Percentiles rank a stretch among this genome's conserved stretches.
Conservation (phyloP, 305 asterid species). For the Euphrasia arctica region DNA sequence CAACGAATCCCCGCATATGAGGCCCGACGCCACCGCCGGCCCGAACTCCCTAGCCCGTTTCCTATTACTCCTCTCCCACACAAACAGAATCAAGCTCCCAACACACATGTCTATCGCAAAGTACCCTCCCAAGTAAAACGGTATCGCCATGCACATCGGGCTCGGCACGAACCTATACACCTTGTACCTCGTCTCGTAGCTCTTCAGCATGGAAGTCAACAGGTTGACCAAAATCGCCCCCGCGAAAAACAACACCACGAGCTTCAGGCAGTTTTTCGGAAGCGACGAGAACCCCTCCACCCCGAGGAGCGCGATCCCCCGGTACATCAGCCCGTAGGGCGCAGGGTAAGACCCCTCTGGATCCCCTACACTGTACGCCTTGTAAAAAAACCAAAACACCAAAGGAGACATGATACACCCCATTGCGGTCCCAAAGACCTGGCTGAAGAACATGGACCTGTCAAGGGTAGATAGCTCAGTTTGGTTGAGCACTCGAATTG, state of each 20-base stretch:
- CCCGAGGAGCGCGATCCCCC: constrained; percentile 55
- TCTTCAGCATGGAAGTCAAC: constrained; percentile 22
- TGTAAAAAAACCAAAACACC: constrained; percentile 65
- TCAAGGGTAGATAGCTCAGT: too few species aligned
- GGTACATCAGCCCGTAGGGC: constrained; percentile 51
- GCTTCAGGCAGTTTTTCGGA: constrained; percentile 47
- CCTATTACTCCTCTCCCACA: constrained; percentile 39
- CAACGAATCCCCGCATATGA: constrained; percentile 59
- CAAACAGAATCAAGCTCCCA: constrained; percentile 52
- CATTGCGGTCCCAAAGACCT: constrained; percentile 54
- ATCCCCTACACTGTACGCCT: constrained; percentile 47
- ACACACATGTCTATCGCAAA: constrained; percentile 72
- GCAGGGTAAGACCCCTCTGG: constrained; percentile 51
- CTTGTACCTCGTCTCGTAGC: constrained; percentile 35
- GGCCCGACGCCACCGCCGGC: constrained; percentile 65
- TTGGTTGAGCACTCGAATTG: too few species aligned
- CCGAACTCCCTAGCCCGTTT: constrained; percentile 30
- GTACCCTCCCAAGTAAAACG: constrained; percentile 55
- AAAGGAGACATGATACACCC: constrained; percentile 52
- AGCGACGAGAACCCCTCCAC: constrained; percentile 59
- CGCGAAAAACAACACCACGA: constrained; percentile 31
- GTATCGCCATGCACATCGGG: constrained; percentile 75
- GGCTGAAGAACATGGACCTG: constrained; percentile 31
- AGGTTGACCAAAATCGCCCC: constrained; percentile 30
- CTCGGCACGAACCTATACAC: constrained; percentile 46